Base-by-base conservation (phyloP, 2,329 filamentous ascomycete genomes). In the Teratosphaeria destructans region DNA sequence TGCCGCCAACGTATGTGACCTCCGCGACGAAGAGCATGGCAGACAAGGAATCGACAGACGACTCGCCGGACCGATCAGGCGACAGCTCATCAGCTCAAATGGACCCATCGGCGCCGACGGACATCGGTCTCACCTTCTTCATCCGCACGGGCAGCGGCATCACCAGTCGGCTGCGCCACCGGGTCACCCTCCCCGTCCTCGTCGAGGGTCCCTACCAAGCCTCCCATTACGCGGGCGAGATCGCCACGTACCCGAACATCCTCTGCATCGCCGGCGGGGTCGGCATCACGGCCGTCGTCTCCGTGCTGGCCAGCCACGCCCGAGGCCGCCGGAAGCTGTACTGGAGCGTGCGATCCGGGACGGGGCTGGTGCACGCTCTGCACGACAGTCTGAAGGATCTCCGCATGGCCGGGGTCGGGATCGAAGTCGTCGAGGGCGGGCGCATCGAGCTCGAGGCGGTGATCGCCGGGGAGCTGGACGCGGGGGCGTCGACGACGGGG, bases 221-320 rank as follows among this genome's bases (percentile, higher is more conserved):
- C 19, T 8, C 43, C 16, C 19, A 19, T 49, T 6, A n/a, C 10
- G 16, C 3, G 8, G 23, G 4, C 5, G 43, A 49, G 2, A 23
- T 49, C 1, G 23, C n/a, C 64, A 61, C 34, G 27, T 26, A 2
- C 61, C 60, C n/a, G 53, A 75, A 14, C 63, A 57, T 80, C 1
- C 60, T 81, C 8, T 72, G 77, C 54, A 72, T 81, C 47, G 75
- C 69, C 1, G 79, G 79, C 19, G 79, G 78, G 8, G 76, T 81
- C 32, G 78, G 79, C 52, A 77, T 81, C 64, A 80, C 78, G 0
- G 76, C 70, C 2, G 54, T 78, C 14, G 61, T 81, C 0, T 72
- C 75, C 3, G 73, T 70, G 55, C 47, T 74, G 11, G 11, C 6
- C n/a, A n/a, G 26, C 5, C 10, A 23, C 7, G 5, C 43, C 23